Percentiles rank a stretch among this genome's conserved stretches.
These are phyloP conservation scores for Ophiostoma australiae DNA, from an alignment of 2,329 filamentous ascomycete genomes.

Conservation along the genomic window DNA sequence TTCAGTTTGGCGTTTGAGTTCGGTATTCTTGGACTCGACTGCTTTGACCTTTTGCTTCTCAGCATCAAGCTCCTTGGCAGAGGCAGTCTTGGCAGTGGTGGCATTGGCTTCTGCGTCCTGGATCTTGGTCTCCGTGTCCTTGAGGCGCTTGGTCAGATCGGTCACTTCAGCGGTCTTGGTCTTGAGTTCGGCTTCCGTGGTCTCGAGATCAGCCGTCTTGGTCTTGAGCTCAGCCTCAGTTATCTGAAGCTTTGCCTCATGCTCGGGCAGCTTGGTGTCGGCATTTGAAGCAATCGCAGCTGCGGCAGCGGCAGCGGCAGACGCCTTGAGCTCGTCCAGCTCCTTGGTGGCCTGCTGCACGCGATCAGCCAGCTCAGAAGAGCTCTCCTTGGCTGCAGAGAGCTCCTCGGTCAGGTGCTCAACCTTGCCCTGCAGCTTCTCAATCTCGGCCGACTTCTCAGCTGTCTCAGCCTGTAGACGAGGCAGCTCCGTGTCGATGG, in stretches of 20 bases:
- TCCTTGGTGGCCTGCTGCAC: constrained; percentile 64
- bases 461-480: constrained; percentile 71
- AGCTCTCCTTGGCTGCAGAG: constrained; percentile 60
- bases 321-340: constrained; percentile 37
- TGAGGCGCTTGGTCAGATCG: constrained; percentile 46
- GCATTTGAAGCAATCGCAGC: background rate
- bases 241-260: background rate
- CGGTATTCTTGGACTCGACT: constrained; percentile 35
- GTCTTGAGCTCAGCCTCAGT: background rate
- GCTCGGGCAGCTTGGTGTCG: constrained; percentile 1
- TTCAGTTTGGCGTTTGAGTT: constrained; percentile 41
- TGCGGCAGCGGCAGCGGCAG: background rate
- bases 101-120: constrained; percentile 41
- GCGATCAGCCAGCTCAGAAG: constrained; percentile 59
- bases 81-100: constrained; percentile 33
- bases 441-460: constrained; percentile 62
- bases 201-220: constrained; percentile 24
- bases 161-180: constrained; percentile 46
- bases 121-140: constrained; percentile 42
- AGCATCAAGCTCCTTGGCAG: constrained; percentile 33
- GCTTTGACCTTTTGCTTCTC: constrained; percentile 35
- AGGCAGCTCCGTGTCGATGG: constrained; percentile 81
- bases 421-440: constrained; percentile 64
- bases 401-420: constrained; percentile 64
- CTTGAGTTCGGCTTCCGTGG: constrained; percentile 40